These are phyloP conservation scores for Lachnellula cervina DNA, from an alignment of 2,329 filamentous ascomycete genomes.

Conservation along the genomic window DNA sequence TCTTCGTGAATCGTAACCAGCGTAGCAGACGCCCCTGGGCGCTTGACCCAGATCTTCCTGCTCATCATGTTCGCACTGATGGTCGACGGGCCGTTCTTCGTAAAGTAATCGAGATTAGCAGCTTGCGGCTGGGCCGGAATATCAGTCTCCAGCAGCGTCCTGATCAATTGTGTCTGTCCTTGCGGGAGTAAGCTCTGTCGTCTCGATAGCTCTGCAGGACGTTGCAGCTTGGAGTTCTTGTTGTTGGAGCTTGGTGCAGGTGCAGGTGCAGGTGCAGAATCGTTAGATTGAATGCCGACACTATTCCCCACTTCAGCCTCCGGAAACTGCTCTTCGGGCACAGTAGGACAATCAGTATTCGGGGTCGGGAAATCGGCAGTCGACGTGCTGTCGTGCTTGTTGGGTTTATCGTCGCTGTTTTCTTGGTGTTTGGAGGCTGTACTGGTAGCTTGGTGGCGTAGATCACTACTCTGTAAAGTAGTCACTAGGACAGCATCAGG, in stretches of 20 bases:
- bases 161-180: conserved; percentile 45
- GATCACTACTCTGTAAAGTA: conserved; percentile 11
- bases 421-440: conserved; percentile 13
- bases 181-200: conserved; percentile 42
- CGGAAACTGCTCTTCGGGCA: conserved; percentile 19
- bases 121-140: conserved; percentile 33
- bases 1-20: conserved; percentile 80
- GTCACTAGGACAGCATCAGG: neutral
- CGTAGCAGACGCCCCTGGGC: conserved; percentile 79
- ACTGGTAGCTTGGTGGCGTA: conserved; percentile 8
- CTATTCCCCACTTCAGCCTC: conserved; percentile 2
- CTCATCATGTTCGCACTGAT: conserved; percentile 47
- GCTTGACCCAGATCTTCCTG: conserved; percentile 92
- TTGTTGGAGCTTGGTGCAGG: conserved; percentile 1
- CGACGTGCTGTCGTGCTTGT: conserved; percentile 26
- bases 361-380: conserved; percentile 29
- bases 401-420: conserved; percentile 4
- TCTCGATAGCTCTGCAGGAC: conserved; percentile 24
- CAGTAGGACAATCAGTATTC: conserved; percentile 25
- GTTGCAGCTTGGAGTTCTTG: conserved; percentile 5
- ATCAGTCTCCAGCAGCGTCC: conserved; percentile 45
- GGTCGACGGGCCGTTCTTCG: conserved; percentile 25
- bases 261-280: neutral
- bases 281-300: neutral
- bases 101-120: conserved; percentile 31